phyloP scores from a whole-genome alignment of 1,139 yeast species.

The Yamadazyma epiphylla region DNA sequence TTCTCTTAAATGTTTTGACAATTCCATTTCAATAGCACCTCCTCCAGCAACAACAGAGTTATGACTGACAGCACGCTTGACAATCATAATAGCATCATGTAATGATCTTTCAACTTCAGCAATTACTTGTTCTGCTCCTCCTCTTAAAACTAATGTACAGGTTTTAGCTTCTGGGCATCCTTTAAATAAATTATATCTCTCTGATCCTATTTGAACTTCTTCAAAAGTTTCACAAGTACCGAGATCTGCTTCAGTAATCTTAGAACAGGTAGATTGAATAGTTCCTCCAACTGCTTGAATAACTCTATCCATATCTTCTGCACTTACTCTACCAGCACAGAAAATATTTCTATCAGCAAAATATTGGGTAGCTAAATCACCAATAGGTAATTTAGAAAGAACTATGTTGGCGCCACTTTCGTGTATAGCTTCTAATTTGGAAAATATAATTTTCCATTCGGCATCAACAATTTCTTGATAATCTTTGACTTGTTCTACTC shows the following conservation, averaged over 20 bases:
- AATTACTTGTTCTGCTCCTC: constrained; percentile 98
- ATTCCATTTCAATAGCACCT: constrained; percentile 98
- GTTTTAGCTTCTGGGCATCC: constrained; percentile 94
- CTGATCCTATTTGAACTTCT: constrained; percentile 94
- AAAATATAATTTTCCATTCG: constrained; percentile 91
- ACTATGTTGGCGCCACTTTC: constrained; percentile 90
- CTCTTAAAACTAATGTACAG: constrained; percentile 88
- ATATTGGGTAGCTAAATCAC: constrained; percentile 96
- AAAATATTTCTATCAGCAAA: constrained; percentile 95
- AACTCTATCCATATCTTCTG: constrained; percentile 90
- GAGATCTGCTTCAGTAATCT: constrained; percentile 60
- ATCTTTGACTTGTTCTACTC: constrained; percentile 89
- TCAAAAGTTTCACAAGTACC: constrained; percentile 87
- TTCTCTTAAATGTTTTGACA: constrained; percentile 84
- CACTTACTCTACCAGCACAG: constrained; percentile 94
- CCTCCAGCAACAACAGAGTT: constrained; percentile 94
- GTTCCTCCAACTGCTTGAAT: constrained; percentile 93
- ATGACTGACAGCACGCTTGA: constrained; percentile 88
- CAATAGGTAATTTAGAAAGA: constrained; percentile 91
- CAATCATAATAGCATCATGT: constrained; percentile 98
- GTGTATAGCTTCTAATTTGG: constrained; percentile 79
- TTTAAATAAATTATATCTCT: constrained; percentile 85
- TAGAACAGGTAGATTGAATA: constrained; percentile 86
- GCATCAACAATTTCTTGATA: constrained; percentile 98
- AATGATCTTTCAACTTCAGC: constrained; percentile 97